Base-by-base conservation (phyloP, 805 yeast genomes). In the Starmerella stigmatis region DNA sequence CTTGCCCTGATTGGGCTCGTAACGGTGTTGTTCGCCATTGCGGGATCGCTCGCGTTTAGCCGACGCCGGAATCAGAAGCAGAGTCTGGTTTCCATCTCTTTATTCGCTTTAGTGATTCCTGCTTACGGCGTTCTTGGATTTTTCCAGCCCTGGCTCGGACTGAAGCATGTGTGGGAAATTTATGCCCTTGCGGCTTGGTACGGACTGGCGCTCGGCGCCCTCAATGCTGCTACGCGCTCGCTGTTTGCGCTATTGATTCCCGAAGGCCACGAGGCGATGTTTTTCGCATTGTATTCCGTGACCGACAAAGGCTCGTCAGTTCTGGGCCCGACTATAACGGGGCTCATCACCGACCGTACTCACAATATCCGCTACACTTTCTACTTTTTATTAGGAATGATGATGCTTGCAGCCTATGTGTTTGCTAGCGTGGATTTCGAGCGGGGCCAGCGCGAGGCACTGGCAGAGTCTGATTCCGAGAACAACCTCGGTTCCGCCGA, bases 291-390 rank as follows among this genome's bases (percentile, higher is more conserved):
- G 34, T 83, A 78, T 61, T 74, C 83, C 32, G 76, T 82, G 31
- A 83, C 94, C 1, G 92, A 82, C 60, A 82, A 83, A 57, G 89
- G 92, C 3, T 78, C 85, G 4, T 77, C 85, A 0, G 74, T 82
- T 4, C 52, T 82, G 23, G 92, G 94, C 0, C 92, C 94, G 0
- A 62, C 78, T 4, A 54, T 81, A 17, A 75, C 82, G n/a, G 92
- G 86, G 0, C 47, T 81, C 48, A 72, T 83, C 41, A 78, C 83
- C 4, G 86, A 83, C 62, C 64, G 64, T 46, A 79, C 86, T 0
- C 89, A 82, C 58, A 78, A 81, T 48, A 79, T 82, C 43, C 67
- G 92, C 38, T 77, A 79, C 57, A 74, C 86, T 12, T 83, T 82
- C 58, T 80, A 75, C 68, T 69, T 82, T 45, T 58, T 82, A 46